Base-by-base conservation (phyloP, 768 basidiomycete genomes). In the Sporobolomyces phaffii region DNA sequence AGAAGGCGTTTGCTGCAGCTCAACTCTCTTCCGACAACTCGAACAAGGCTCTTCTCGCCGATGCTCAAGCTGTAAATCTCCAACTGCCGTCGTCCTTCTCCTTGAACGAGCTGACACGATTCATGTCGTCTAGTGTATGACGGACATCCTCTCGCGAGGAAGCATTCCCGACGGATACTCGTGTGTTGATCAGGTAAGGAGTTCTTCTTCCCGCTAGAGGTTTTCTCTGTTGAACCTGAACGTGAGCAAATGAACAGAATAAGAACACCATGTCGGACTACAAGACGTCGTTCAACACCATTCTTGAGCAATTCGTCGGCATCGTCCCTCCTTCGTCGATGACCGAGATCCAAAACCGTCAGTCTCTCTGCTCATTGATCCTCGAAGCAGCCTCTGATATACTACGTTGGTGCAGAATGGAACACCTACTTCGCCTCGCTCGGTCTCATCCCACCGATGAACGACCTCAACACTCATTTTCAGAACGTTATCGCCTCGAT, bases 241-340 rank as follows among this genome's bases (percentile, higher is more conserved):
- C n/a, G n/a, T n/a, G n/a, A n/a, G n/a, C n/a, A n/a, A n/a, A n/a
- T n/a, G n/a, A 52, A 15, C 29, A 65, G 64, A 28, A 26, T 44
- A 49, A 50, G 31, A 61, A 66, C 50, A 60, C 65, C 2, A 26
- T 34, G 26, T 47, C 51, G 0, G 33, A 29, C 29, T 66, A 66
- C 52, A 33, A 48, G 2, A 61, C 52, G 7, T 44, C 65, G 4
- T 54, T 13, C 24, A 60, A 66, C 59, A 61, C 65, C 10, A 20
- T 66, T 3, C 20, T 66, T 22, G 65, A 66, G 52, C 65, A 66
- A 41, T 66, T 66, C 31, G 62, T 43, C 29, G 62, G 62, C 14
- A 61, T 66, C 38, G 58, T 66, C 22, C 65, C 65, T 29, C 58
- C 58, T 5, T 31, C 58, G 26, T 60, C 59, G 4, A 45, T 66